A percentile compares a stretch with the other conserved stretches of the same genome.
These are phyloP conservation scores for Stromatinia cepivora DNA, from an alignment of 2,329 filamentous ascomycete species.

Conservation along the genomic window DNA sequence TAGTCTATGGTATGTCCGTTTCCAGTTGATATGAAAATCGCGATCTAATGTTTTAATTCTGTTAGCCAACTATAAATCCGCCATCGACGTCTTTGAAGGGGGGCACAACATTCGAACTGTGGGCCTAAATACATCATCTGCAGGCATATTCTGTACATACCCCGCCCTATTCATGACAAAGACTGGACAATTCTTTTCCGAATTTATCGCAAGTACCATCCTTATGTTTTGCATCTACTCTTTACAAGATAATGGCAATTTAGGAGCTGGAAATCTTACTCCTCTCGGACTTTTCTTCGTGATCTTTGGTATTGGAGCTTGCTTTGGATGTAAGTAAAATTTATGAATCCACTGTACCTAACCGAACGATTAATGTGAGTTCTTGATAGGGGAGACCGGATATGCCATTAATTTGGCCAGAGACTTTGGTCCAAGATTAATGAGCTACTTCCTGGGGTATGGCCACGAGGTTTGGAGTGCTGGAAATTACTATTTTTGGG, in stretches of 20 bases:
- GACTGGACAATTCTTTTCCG: conserved; percentile 69
- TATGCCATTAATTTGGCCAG: conserved; percentile 74
- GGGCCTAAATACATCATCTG: conserved; percentile 49
- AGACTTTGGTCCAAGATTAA: conserved; percentile 67
- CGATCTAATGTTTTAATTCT: not conserved
- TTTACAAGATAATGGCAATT: conserved; percentile 59
- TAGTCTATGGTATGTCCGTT: conserved; percentile 41
- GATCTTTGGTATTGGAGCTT: conserved; percentile 72
- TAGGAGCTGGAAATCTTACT: conserved; percentile 52
- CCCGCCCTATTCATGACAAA: conserved; percentile 63
- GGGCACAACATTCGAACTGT: conserved; percentile 62
- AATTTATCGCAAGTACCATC: conserved; percentile 66
- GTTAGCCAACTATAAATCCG: conserved; percentile 61
- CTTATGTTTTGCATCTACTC: conserved; percentile 74
- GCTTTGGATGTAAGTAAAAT: conserved; percentile 54
- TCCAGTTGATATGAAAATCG: too few relatives aligned
- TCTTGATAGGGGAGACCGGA: conserved; percentile 64
- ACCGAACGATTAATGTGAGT: not conserved
- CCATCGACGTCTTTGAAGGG: conserved; percentile 68
- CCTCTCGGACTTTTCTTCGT: conserved; percentile 69
- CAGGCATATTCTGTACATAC: conserved; percentile 74
- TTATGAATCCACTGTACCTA: not conserved
- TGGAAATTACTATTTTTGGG: conserved; percentile 71
- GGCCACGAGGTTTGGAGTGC: conserved; percentile 66
- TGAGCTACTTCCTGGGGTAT: conserved; percentile 68